phyloP scores from a whole-genome alignment of 1,284 basidiomycete species.

The Boletellus deceptivus region DNA sequence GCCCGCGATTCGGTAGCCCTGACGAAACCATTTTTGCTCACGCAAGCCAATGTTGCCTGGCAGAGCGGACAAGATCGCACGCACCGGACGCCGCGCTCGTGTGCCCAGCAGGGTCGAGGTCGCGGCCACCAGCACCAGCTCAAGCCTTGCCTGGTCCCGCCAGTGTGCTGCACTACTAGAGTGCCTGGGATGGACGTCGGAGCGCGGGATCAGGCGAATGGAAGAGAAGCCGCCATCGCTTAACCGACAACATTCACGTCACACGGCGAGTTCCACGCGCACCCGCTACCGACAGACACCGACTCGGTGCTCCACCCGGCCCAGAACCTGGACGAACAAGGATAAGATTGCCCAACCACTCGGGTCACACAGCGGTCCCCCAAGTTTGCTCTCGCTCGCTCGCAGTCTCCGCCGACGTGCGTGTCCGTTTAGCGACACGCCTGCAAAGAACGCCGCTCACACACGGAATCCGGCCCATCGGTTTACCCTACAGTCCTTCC shows the following conservation, averaged over 20 bases:
- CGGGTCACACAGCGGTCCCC: not conserved
- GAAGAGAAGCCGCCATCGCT: constrained; percentile 20
- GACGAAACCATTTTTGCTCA: constrained; percentile 17
- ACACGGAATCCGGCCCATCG: no score
- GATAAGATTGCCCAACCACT: not conserved
- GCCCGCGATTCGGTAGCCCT: constrained; percentile 16
- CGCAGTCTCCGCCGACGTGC: not conserved
- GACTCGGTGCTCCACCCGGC: no score
- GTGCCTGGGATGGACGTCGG: constrained; percentile 14
- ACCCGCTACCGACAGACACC: no score
- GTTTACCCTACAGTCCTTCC: constrained; percentile 27
- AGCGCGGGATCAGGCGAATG: constrained; percentile 14
- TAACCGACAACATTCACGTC: constrained; percentile 13
- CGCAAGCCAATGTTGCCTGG: constrained; percentile 30
- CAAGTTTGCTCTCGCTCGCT: not conserved
- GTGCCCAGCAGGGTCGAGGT: not conserved
- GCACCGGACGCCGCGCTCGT: not conserved
- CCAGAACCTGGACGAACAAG: no score
- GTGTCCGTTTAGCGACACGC: no score
- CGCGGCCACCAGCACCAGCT: no score
- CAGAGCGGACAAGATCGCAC: constrained; percentile 15
- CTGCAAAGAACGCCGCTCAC: no score
- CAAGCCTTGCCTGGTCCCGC: no score
- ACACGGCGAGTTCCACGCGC: constrained; percentile 22
- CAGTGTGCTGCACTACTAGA: no score